Percentiles rank a stretch among this genome's conserved stretches.
These are phyloP conservation scores for Phytophthora podocarpi DNA, from an alignment of 352 stramenopile genomes.

Conservation along the genomic window DNA sequence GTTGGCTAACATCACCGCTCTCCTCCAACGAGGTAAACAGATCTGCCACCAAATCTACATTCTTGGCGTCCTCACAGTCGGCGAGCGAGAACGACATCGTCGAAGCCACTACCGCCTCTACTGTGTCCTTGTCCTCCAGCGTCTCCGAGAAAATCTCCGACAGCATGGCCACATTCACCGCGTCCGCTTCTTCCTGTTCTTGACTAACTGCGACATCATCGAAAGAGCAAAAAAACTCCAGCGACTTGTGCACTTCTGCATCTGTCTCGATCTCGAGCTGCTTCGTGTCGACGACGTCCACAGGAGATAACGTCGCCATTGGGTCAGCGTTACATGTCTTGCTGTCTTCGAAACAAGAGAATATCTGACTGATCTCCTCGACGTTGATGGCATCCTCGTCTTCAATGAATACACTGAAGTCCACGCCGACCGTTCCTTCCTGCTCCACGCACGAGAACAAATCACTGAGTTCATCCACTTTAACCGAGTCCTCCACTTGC, in stretches of 20 bases:
- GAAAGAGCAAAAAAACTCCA: constrained; percentile 5
- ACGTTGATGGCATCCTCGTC: constrained; percentile 58
- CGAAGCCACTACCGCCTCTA: neutral
- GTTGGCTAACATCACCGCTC: constrained; percentile 1
- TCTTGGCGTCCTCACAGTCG: constrained; percentile 38
- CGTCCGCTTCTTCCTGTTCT: constrained; percentile 12
- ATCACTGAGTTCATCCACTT: constrained; percentile 60
- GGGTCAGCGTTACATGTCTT: constrained; percentile 16
- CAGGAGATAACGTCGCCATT: constrained; percentile 12
- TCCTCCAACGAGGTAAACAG: constrained; percentile 45
- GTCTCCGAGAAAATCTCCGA: constrained; percentile 32
- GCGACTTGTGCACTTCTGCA: neutral
- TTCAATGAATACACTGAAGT: constrained; percentile 58
- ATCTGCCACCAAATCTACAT: constrained; percentile 47
- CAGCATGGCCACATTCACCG: constrained; percentile 37
- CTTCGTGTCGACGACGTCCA: constrained; percentile 28
- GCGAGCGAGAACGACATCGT: neutral
- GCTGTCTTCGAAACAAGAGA: constrained; percentile 42
- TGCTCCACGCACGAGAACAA: constrained; percentile 61
- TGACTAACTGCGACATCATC: constrained; percentile 1
- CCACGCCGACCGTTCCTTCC: constrained; percentile 38
- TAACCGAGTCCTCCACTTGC: constrained; percentile 46
- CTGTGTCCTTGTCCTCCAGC: constrained; percentile 30
- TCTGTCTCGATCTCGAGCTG: constrained; percentile 16
- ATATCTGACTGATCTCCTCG: constrained; percentile 63